Conservation (phyloP, 2,329 filamentous ascomycete genomes). For the Neonectria ditissima region DNA sequence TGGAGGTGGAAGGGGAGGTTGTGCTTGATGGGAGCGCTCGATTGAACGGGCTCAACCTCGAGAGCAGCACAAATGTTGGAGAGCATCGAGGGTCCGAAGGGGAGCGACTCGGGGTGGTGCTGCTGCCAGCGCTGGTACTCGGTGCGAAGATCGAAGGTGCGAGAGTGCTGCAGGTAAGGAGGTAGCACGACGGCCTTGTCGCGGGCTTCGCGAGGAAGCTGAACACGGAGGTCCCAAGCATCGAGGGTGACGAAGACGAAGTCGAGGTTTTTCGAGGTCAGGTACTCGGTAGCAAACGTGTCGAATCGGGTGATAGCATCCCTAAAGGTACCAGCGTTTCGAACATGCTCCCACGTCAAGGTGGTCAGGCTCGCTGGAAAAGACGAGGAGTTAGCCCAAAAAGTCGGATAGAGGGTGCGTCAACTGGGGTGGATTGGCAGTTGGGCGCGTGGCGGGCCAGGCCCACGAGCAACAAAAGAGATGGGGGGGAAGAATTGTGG, state of each 20-base stretch:
- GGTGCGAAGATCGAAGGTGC: conserved; percentile 95
- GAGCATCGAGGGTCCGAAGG: conserved; percentile 94
- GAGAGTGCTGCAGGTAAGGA: conserved; percentile 96
- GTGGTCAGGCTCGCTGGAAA: conserved; percentile 91
- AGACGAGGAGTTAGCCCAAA: conserved; percentile 34
- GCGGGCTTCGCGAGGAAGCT: conserved; percentile 95
- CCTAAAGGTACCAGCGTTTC: conserved; percentile 95
- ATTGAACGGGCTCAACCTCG: conserved; percentile 97
- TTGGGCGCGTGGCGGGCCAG: conserved; percentile 29
- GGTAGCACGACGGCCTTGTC: conserved; percentile 98
- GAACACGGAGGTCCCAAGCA: conserved; percentile 97
- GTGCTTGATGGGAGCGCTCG: conserved; percentile 97
- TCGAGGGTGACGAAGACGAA: conserved; percentile 99
- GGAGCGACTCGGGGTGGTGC: conserved; percentile 96
- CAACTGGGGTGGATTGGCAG: conserved; percentile 18
- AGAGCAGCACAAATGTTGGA: conserved; percentile 98
- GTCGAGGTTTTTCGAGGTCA: conserved; percentile 90
- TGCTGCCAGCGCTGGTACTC: conserved; percentile 99
- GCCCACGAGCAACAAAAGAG: conserved; percentile 34
- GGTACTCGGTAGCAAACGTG: conserved; percentile 90
- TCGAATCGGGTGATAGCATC: conserved; percentile 97
- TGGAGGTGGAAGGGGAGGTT: conserved; percentile 98
- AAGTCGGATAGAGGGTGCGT: conserved; percentile 15
- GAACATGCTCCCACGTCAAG: conserved; percentile 98
- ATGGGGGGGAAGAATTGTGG: conserved; percentile 34